These are phyloP conservation scores for Beauveria bassiana DNA, from an alignment of 2,329 filamentous ascomycete species.

Conservation along the genomic window DNA sequence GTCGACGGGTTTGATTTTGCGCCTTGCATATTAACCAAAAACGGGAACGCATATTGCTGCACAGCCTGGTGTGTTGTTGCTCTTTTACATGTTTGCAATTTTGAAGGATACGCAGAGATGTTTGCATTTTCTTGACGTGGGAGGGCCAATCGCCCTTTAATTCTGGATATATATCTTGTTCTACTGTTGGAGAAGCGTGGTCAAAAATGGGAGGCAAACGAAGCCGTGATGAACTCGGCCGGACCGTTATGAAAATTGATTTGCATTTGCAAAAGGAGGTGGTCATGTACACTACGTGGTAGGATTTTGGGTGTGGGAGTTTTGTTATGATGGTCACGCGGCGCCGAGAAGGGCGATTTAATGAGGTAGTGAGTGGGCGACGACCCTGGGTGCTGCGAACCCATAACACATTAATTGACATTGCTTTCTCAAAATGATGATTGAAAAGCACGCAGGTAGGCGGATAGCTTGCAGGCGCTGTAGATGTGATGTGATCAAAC, in stretches of 20 bases:
- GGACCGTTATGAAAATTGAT: slow-evolving; percentile 8
- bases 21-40: slow-evolving; percentile 14
- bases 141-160: background rate
- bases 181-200: background rate
- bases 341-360: background rate
- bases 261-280: background rate
- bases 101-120: background rate
- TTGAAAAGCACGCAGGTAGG: background rate
- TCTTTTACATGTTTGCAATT: slow-evolving; percentile 1
- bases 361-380: background rate
- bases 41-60: background rate
- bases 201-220: slow-evolving; percentile 1
- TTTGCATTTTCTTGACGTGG: background rate
- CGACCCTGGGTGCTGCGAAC: background rate
- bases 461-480: background rate
- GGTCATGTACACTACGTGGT: background rate
- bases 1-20: slow-evolving; percentile 11
- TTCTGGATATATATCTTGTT: slow-evolving; percentile 7
- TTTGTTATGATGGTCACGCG: background rate
- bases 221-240: slow-evolving; percentile 11
- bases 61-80: background rate
- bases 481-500: background rate
- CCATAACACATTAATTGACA: slow-evolving; percentile 1
- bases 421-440: background rate
- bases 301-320: background rate